A percentile compares a stretch with the other conserved stretches of the same genome.
Conservation (phyloP, 225 moss, liverwort and hornwort species). For the Neckera pumila region DNA sequence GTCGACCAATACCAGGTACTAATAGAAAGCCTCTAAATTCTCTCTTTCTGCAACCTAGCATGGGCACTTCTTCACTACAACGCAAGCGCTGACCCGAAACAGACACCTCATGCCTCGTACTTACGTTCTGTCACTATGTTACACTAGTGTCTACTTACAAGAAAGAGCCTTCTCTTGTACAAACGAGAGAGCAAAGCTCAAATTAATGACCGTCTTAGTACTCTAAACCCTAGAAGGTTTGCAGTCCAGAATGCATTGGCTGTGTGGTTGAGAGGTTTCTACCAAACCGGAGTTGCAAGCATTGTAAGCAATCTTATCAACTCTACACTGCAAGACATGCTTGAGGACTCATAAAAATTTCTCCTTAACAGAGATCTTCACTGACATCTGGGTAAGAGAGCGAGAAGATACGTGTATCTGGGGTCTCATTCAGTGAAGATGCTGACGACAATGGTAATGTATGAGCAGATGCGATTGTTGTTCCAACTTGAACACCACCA, state of each 20-base stretch:
- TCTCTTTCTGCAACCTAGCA: neutral
- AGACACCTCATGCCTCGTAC: neutral
- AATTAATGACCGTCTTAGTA: neutral
- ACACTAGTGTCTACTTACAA: neutral
- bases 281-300: neutral
- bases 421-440: conserved; percentile 8
- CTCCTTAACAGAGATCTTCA: conserved; percentile 31
- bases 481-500: conserved; percentile 13
- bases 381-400: conserved; percentile 30
- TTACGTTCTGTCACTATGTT: neutral
- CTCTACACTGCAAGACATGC: neutral
- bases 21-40: neutral
- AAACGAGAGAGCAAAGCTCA: conserved; percentile 2
- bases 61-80: neutral
- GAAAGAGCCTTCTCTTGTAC: neutral
- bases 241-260: neutral
- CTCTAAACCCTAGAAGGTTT: neutral
- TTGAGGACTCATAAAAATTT: neutral
- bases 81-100: neutral
- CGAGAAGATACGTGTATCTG: conserved; percentile 35
- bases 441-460: neutral
- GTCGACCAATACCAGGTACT: neutral
- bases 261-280: neutral
- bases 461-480: conserved; percentile 15
- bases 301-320: neutral